Evolutionary conservation across 345 rosid species (phyloP).

Genomic region (Kandelia obovata): DNA sequence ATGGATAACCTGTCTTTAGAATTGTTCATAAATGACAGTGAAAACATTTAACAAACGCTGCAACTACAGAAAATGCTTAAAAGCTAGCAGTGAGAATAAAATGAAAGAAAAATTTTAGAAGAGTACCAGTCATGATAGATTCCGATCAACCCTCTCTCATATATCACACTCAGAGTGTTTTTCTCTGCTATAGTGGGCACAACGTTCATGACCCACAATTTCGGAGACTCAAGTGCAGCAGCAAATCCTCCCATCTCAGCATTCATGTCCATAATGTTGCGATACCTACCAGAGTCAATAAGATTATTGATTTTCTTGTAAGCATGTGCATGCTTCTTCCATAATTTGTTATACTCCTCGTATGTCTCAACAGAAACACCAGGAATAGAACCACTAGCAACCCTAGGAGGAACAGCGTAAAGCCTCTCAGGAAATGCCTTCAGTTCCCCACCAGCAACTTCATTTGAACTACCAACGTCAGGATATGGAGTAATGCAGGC

Average conservation of each 20-base stretch:
- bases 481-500: conserved; percentile 81
- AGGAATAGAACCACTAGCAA: conserved; percentile 75
- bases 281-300: conserved; percentile 76
- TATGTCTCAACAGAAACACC: conserved; percentile 77
- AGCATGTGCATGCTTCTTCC: conserved; percentile 87
- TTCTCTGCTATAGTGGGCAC: conserved; percentile 83
- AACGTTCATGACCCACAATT: conserved; percentile 97
- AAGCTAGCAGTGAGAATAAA: not conserved
- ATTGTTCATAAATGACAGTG: not conserved
- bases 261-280: conserved; percentile 98
- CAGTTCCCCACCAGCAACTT: conserved; percentile 63
- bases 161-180: conserved; percentile 71
- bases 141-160: conserved; percentile 89
- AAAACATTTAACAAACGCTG: not conserved
- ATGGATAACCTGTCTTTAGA: not conserved
- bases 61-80: not conserved
- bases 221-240: conserved; percentile 67
- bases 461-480: conserved; percentile 49
- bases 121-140: conserved; percentile 93
- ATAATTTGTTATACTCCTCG: conserved; percentile 61
- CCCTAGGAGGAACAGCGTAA: conserved; percentile 75
- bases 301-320: conserved; percentile 76
- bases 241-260: conserved; percentile 98
- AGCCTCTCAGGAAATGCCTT: conserved; percentile 81
- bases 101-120: not conserved